Evolutionary conservation across 495 filamentous ascomycete species (phyloP), one percentile per base, ranked within the genome.

Genomic region (Cladorrhinum samala): DNA sequence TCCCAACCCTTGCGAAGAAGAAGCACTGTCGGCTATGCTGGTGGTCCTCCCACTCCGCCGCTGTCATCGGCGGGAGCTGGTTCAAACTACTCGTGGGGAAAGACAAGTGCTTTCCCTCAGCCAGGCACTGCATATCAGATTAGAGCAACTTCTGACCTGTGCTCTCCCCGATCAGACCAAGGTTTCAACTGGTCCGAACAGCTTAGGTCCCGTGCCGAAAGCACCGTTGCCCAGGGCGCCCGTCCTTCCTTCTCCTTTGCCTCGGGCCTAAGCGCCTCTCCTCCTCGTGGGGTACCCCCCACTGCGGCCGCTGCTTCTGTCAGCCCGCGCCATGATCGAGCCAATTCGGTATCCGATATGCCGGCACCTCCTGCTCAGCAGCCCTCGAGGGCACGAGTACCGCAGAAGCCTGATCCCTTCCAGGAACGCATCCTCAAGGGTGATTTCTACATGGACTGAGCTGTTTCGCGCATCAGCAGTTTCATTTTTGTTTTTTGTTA

Each of bases 391-490:
- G 58, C 74, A 7, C 71, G 74, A 40, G 57, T 47, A 2, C 73
- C 74, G 2, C 67, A 75, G 42, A 85, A 88, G 65, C 89, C 90
- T 13, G 93, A 98, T 72, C 84, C 83, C 59, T 90, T 96, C 74
- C 89, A 95, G 70, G 93, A 98, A 77, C 82, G 95, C 56, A 96
- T 98, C 58, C 75, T 98, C 53, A 91, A 94, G 69, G 93, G 93
- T 27, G 93, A 98, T 60, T 96, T 98, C 63, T 91, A 90, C 71
- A 96, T 97, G 90, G 93, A 98, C 63, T 98, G 77, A 77, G n/a
- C 30, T 33, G 36, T 20, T 40, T 11, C 42, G 43, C 5, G 3
- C 42, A 45, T 14, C 20, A 24, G 19, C 1, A 21, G 20, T 33
- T 33, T 33, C 11, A 5, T 6, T 6, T 6, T 33, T 33, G 6